phyloP scores from a whole-genome alignment of 371 early-diverging fungal species.

The Mucor mucedo region DNA sequence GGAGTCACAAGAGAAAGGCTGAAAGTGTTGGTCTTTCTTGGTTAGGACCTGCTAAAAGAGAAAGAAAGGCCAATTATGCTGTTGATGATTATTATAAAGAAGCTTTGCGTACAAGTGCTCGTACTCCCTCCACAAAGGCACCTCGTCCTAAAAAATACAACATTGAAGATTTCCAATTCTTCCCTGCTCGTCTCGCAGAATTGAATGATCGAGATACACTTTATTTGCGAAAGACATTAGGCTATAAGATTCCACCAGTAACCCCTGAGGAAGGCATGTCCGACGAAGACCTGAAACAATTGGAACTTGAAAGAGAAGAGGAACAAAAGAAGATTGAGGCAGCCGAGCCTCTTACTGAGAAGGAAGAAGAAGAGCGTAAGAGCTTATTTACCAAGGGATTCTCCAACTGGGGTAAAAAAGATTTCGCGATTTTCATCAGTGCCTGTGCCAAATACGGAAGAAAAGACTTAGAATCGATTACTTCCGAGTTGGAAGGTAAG shows the following conservation, averaged over 20 bases:
- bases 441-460: constrained; percentile 93
- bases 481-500: constrained; percentile 89
- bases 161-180: constrained; percentile 93
- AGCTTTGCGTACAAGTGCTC: constrained; percentile 65
- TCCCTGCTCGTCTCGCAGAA: constrained; percentile 77
- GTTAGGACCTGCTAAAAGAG: constrained; percentile 92
- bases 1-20: constrained; percentile 67
- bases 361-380: constrained; percentile 87
- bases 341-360: constrained; percentile 90
- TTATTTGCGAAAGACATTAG: constrained; percentile 65
- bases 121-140: constrained; percentile 55
- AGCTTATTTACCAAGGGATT: constrained; percentile 81
- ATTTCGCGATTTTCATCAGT: constrained; percentile 88
- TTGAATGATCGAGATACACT: constrained; percentile 84
- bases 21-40: constrained; percentile 62
- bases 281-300: constrained; percentile 50
- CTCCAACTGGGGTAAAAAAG: constrained; percentile 92
- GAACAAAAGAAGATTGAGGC: constrained; percentile 87
- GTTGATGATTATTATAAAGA: constrained; percentile 90
- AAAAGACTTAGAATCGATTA: constrained; percentile 75
- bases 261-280: constrained; percentile 37
- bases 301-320: constrained; percentile 73
- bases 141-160: constrained; percentile 71
- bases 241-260: constrained; percentile 61
- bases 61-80: constrained; percentile 85